Evolutionary conservation across 2,329 filamentous ascomycete species (phyloP), one percentile per base, ranked within the genome.

Genomic region (Ophiostoma novo-ulmi): DNA sequence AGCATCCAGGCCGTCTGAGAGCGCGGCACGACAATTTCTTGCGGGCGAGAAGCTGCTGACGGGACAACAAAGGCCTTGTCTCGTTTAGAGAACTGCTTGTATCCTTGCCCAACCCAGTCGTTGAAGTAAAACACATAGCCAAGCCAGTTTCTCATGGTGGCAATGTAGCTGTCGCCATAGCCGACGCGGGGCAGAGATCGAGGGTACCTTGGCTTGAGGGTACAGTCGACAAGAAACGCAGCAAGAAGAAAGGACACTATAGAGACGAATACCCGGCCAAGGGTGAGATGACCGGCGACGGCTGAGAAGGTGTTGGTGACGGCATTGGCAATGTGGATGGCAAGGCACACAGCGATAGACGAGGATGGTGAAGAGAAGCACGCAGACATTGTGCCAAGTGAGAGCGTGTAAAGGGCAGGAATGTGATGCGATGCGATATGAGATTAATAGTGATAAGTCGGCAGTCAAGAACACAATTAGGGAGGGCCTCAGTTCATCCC

Each of bases 1-100:
- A 84, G 78, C 75, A 84, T 79, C 82, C 82, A 84, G 10, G 77
- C 74, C 10, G 81, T 79, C 74, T 83, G 80, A 0, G 78, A 79
- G 3, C 76, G 78, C 1, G 82, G 82, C 4, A 84, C 76, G 68
- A 84, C 79, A 55, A 84, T 79, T 64, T 84, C 82, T 31, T 80
- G 77, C 0, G 80, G 78, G 2, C 80, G 78, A 8, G 79, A 79
- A 0, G 82, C 78, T 4, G 80, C 78, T 0, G 80, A 78, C 1
- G 82, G 82, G 0, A 81, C 77, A 17, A 83, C 77, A 68, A 83
- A 84, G 0, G 82, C 76, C 64, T 78, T 75, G 41, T 78, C 79
- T 3, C 79, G 76, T 69, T 81, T 83, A 68, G 79, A 79, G 73
- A 82, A 82, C 80, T 82, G 69, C 31, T 26, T 39, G 69, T 83